Base-by-base conservation (phyloP, 2,329 filamentous ascomycete species). In the Lachnellula hyalina region DNA sequence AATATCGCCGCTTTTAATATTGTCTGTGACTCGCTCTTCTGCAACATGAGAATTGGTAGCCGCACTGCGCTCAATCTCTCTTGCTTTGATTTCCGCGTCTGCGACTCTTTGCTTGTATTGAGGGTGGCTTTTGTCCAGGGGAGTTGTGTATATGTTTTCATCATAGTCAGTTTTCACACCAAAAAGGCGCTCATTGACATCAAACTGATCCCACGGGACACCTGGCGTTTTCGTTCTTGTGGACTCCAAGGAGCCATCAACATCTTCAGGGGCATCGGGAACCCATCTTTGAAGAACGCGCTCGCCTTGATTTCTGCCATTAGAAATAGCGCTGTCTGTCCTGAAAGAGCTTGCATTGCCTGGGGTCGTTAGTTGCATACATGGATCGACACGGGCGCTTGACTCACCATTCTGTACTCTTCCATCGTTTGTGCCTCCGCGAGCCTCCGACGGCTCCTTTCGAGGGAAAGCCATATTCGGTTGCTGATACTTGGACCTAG, bases 61-160 rank as follows among this genome's bases (percentile, higher is more conserved):
- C 17, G 79, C 77, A 59, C 85, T 89, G 46, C 81, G 78, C 72
- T 96, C 90, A 64, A 99, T 99, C 71, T 97, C 93, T 57, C 89
- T 84, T 21, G 91, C 94, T 67, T 93, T 89, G 62, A 80, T 86
- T 21, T 92, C 90, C 2, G 92, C 94, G 36, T 85, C 82, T 3
- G 88, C 90, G 64, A 88, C 79, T 61, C 86, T 83, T 70, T 90
- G 84, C 60, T 83, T 85, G 72, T 95, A 96, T 52, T 87, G 79
- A 1, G 94, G 92, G 64, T 96, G 85, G 60, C 73, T 88, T 67
- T 85, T 90, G 72, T 99, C 84, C 67, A 99, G 95, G 41, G 83
- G 75, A 9, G 94, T 99, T 1, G 94, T 99, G 74, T 99, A 99
- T 44, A 94, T 84, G 64, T 89, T 91, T 73, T 97, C 94, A 67